Evolutionary conservation across 768 basidiomycete species (phyloP).

Genomic region (Gautieria morchelliformis): DNA sequence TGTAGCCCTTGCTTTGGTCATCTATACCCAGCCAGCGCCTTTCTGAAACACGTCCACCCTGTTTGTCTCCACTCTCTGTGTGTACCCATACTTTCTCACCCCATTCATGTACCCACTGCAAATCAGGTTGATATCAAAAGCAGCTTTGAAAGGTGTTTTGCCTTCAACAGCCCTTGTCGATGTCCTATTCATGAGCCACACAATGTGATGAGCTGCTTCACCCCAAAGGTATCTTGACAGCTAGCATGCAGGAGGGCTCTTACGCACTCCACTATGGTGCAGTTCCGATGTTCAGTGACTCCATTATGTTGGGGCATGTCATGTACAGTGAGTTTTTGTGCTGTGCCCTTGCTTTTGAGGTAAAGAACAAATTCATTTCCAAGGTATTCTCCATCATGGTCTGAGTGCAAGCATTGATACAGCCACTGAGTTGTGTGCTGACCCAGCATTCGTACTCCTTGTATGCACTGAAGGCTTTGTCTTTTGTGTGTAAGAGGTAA

Average conservation of each 20-base stretch:
- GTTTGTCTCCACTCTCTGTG: slow-evolving; percentile 11
- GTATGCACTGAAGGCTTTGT: slow-evolving; percentile 22
- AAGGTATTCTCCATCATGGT: slow-evolving; percentile 13
- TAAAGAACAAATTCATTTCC: no score
- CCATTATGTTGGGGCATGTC: no score
- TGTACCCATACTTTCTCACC: slow-evolving; percentile 22
- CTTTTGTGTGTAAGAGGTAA: slow-evolving; percentile 2
- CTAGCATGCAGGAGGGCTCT: slow-evolving; percentile 28
- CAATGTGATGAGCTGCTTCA: slow-evolving; percentile 17
- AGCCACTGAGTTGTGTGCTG: slow-evolving; percentile 20
- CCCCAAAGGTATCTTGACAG: slow-evolving; percentile 11
- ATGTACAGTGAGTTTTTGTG: no score
- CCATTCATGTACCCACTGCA: slow-evolving; percentile 22
- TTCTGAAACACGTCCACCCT: slow-evolving; percentile 12
- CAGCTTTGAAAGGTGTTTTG: slow-evolving; percentile 14
- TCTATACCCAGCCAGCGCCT: slow-evolving; percentile 11
- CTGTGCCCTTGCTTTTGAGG: no score
- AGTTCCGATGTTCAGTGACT: no score
- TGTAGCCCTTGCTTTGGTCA: neutral
- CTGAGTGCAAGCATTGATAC: slow-evolving; percentile 23
- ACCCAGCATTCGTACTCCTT: slow-evolving; percentile 24
- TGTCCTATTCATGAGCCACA: slow-evolving; percentile 29
- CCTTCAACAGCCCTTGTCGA: slow-evolving; percentile 19
- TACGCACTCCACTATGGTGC: slow-evolving; percentile 17
- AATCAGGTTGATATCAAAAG: slow-evolving; percentile 20